These are phyloP conservation scores for Solanum acaule DNA, from an alignment of 257 asterid species.

Conservation along the genomic window DNA sequence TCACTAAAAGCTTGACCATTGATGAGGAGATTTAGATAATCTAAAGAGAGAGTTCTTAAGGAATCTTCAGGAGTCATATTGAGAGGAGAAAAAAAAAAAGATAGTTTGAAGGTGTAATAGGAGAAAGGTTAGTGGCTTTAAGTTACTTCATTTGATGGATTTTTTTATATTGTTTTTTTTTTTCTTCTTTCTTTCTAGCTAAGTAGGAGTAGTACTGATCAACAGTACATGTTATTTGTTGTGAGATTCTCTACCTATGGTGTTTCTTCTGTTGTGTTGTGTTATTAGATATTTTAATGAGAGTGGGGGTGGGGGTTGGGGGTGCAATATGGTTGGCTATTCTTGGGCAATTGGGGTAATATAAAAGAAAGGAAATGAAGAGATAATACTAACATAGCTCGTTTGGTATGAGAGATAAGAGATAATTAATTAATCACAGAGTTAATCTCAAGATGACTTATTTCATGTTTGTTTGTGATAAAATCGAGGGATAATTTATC, in stretches of 20 bases:
- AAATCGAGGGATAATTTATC: background rate
- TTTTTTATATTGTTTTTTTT: background rate
- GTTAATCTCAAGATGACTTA: no score
- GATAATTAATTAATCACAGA: background rate
- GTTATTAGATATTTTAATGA: constrained; percentile 30
- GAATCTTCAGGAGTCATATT: constrained; percentile 46
- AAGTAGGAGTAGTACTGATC: constrained; percentile 1
- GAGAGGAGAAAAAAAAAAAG: background rate
- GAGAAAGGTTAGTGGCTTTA: constrained; percentile 5
- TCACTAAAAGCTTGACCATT: constrained; percentile 98
- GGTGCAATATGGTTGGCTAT: constrained; percentile 43
- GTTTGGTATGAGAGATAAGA: background rate
- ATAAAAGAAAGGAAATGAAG: background rate
- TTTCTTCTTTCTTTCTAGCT: background rate
- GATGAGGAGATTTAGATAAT: constrained; percentile 83
- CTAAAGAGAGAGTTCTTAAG: constrained; percentile 71
- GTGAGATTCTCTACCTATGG: constrained; percentile 10
- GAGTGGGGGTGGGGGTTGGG: background rate
- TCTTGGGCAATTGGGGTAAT: constrained; percentile 44
- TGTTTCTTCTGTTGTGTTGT: constrained; percentile 5
- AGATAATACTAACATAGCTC: background rate
- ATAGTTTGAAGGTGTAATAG: background rate
- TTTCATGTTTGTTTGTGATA: background rate
- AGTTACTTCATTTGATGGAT: background rate
- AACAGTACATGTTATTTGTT: constrained; percentile 13